Conservation (phyloP, 176 grass and related monocot genomes). For the Zoysia japonica region DNA sequence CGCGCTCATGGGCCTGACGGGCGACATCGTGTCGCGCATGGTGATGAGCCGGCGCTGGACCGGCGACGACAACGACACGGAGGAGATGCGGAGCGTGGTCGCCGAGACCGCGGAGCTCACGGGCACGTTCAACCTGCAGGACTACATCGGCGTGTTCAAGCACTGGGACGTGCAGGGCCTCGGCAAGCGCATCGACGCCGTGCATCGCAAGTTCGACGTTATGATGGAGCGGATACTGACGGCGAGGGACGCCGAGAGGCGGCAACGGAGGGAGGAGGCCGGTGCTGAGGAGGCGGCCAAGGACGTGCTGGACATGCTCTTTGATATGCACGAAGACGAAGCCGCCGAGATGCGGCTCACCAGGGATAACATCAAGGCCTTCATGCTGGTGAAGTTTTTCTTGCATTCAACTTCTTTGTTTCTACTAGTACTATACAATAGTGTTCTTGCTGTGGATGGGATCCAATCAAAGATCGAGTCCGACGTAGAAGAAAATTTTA, state of each 20-base stretch:
- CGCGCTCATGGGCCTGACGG: constrained; percentile 57
- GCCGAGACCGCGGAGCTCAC: constrained; percentile 54
- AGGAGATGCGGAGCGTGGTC: constrained; percentile 51
- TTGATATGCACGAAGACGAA: constrained; percentile 57
- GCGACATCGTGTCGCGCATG: constrained; percentile 62
- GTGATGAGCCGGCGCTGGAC: constrained; percentile 52
- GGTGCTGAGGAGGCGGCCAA: neutral
- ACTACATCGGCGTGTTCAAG: constrained; percentile 58
- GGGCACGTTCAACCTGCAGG: constrained; percentile 62
- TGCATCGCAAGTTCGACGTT: constrained; percentile 60
- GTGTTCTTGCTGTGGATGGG: neutral
- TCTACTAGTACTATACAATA: neutral
- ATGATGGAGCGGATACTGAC: constrained; percentile 59
- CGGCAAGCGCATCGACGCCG: constrained; percentile 41
- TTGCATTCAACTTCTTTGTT: too few species aligned
- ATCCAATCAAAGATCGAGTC: constrained; percentile 10
- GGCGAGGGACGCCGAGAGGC: constrained; percentile 35
- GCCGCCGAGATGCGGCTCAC: constrained; percentile 49
- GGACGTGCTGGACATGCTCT: constrained; percentile 55
- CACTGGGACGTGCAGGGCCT: constrained; percentile 72
- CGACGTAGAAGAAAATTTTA: neutral
- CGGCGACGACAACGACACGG: constrained; percentile 41
- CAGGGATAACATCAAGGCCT: constrained; percentile 65
- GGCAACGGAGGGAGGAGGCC: neutral
- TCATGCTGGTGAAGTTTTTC: constrained; percentile 49